A percentile compares a stretch with the other conserved stretches of the same genome.
Conservation (phyloP, 2,329 filamentous ascomycete genomes). For the Elsinoe perseae region DNA sequence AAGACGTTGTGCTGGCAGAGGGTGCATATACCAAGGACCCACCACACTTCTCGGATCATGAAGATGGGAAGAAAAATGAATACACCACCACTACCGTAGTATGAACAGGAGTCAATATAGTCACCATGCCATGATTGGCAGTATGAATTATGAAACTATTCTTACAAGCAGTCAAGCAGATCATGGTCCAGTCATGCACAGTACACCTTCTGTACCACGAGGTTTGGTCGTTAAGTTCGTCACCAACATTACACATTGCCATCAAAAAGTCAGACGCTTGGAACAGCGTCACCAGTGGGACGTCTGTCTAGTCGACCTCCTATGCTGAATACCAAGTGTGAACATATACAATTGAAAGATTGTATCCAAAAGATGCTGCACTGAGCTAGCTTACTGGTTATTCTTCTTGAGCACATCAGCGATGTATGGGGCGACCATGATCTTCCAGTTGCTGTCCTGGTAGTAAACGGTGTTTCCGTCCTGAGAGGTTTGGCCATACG, state of each 20-base stretch:
- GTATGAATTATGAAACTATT: neutral
- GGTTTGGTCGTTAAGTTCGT: no score
- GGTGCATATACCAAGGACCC: conserved; percentile 12
- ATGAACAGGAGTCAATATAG: neutral
- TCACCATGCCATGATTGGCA: neutral
- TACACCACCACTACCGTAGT: conserved; percentile 8
- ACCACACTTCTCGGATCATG: neutral
- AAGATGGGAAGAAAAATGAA: conserved; percentile 13
- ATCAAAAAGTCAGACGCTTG: no score
- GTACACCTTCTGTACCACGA: no score
- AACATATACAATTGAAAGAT: neutral
- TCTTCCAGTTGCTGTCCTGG: conserved; percentile 16
- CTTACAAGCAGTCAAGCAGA: neutral
- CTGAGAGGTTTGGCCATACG: conserved; percentile 19
- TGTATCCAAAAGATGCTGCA: neutral
- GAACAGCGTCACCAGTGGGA: no score
- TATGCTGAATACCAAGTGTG: neutral
- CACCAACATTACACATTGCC: no score
- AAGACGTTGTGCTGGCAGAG: conserved; percentile 14
- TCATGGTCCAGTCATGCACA: neutral
- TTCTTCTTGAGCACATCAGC: conserved; percentile 15
- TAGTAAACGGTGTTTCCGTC: conserved; percentile 23
- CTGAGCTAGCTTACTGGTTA: neutral
- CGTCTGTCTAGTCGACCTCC: no score
- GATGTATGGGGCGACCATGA: conserved; percentile 19